These are phyloP conservation scores for Caryopteris hybrid DNA, from an alignment of 305 asterid genomes.

Conservation along the genomic window DNA sequence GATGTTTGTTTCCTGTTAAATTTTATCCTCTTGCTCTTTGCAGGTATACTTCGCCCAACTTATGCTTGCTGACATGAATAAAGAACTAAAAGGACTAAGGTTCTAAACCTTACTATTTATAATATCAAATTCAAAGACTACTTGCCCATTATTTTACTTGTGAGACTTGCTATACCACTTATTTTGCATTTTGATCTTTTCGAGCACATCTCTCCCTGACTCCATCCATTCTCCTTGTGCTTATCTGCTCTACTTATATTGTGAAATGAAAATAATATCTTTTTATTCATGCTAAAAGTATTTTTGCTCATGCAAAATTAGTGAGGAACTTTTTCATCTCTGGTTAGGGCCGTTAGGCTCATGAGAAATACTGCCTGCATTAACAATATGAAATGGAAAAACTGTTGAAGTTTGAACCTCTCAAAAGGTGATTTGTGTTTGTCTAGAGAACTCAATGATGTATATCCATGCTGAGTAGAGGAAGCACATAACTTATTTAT, in stretches of 20 bases:
- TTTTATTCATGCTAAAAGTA: neutral
- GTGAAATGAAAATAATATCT: neutral
- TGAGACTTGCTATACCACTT: neutral
- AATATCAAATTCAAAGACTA: neutral
- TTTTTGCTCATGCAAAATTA: neutral
- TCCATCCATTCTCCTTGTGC: neutral
- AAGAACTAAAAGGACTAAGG: constrained; percentile 98
- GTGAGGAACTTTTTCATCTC: neutral
- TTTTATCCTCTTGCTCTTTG: constrained; percentile 20
- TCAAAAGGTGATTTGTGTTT: neutral
- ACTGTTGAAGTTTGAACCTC: too few relatives aligned
- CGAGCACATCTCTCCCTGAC: neutral
- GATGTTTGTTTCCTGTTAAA: constrained; percentile 17
- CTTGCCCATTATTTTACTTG: too few relatives aligned
- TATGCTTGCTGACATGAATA: constrained; percentile 95
- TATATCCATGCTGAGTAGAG: constrained; percentile 5
- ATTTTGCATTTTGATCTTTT: neutral
- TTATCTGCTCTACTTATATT: neutral
- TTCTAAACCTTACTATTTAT: constrained; percentile 26
- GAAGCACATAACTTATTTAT: neutral
- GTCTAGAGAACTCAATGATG: constrained; percentile 4
- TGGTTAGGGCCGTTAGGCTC: neutral
- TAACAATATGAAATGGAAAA: too few relatives aligned
- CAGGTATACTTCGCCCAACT: constrained; percentile 98
- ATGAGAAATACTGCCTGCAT: too few relatives aligned